Evolutionary conservation across 2,329 filamentous ascomycete genomes (phyloP).

Genomic region (Calonectria naviculata): DNA sequence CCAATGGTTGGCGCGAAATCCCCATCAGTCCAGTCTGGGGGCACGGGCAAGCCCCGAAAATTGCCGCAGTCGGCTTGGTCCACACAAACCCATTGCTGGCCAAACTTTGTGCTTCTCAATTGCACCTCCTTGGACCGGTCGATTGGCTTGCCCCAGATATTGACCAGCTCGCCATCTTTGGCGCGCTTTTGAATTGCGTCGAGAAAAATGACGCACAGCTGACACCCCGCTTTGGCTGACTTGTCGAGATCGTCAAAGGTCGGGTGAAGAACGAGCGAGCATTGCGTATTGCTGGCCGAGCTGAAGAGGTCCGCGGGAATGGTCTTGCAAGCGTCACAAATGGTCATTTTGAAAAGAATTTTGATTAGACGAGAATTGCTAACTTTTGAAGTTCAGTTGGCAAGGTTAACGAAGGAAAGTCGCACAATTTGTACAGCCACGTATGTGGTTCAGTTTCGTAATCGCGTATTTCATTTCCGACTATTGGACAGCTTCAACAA

Average conservation of each 20-base stretch:
- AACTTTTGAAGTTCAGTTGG: too few species aligned
- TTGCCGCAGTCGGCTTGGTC: conserved; percentile 1
- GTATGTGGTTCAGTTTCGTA: neutral
- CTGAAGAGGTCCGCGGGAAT: neutral
- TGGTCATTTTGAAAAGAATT: neutral
- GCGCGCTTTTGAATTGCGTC: conserved; percentile 12
- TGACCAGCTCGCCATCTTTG: neutral
- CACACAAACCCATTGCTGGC: conserved; percentile 3
- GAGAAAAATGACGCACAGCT: conserved; percentile 10
- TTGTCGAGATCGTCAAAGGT: neutral
- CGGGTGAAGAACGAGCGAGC: neutral
- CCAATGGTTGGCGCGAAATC: neutral
- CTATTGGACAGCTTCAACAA: neutral
- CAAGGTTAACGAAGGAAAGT: neutral
- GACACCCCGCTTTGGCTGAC: conserved; percentile 7
- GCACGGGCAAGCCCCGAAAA: conserved; percentile 1
- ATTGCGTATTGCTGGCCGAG: conserved; percentile 1
- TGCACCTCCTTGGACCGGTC: conserved; percentile 1
- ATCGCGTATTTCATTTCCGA: neutral
- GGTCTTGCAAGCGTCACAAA: neutral
- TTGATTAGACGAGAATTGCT: neutral
- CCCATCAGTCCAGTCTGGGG: neutral
- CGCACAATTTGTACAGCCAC: neutral
- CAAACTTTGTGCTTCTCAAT: conserved; percentile 17
- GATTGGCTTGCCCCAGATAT: conserved; percentile 1